Evolutionary conservation across 345 rosid species (phyloP).

Genomic region (Syzygium jambos): DNA sequence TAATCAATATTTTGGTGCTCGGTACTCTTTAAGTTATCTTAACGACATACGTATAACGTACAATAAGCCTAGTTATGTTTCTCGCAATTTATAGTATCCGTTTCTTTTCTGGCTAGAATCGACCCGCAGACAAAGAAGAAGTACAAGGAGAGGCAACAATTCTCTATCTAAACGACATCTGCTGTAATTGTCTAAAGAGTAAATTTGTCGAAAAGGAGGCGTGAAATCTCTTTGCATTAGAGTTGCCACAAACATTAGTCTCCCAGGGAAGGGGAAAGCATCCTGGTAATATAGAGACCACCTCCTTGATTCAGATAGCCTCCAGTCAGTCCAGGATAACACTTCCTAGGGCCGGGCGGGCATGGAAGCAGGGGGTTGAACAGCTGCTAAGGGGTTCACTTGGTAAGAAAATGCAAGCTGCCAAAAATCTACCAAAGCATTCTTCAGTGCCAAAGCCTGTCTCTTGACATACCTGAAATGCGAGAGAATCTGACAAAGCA

Average conservation of each 20-base stretch:
- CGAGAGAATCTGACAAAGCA: not conserved
- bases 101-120: not conserved
- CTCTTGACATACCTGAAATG: slow-evolving; percentile 41
- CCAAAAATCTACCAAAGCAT: slow-evolving; percentile 70
- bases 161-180: not conserved
- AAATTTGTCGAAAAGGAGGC: not conserved
- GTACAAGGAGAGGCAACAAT: not conserved
- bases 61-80: not conserved
- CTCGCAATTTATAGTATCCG: not conserved
- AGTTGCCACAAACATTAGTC: not conserved
- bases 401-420: slow-evolving; percentile 88
- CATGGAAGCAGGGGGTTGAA: slow-evolving; percentile 35
- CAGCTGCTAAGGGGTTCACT: slow-evolving; percentile 85
- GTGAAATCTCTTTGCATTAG: not conserved
- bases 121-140: not conserved
- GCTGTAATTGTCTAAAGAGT: not conserved
- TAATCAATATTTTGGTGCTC: no score
- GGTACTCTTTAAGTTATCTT: not conserved
- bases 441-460: slow-evolving; percentile 35
- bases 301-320: not conserved
- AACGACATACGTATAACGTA: not conserved
- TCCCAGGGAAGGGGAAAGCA: not conserved
- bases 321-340: not conserved
- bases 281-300: not conserved
- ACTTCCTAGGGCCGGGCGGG: not conserved